These are phyloP conservation scores for Syzygium jambos DNA, from an alignment of 345 rosid genomes.

Conservation along the genomic window DNA sequence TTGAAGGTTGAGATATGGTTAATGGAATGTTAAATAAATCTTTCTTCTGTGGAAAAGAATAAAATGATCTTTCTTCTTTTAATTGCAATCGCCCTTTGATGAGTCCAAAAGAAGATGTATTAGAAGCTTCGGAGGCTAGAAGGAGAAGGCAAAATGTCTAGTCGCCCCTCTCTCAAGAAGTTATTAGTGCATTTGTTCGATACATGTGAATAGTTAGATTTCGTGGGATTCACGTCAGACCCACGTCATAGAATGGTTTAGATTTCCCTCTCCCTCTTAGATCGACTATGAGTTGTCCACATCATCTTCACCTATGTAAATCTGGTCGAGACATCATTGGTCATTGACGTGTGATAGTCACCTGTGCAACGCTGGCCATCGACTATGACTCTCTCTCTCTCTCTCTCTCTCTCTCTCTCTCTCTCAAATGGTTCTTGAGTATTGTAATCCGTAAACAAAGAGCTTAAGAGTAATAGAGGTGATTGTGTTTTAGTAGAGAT, in stretches of 20 bases:
- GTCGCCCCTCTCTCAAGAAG: neutral
- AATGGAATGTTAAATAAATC: neutral
- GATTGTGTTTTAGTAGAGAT: neutral
- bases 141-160: neutral
- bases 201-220: neutral
- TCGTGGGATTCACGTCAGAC: neutral
- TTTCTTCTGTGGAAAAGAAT: neutral
- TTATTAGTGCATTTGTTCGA: fast-evolving
- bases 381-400: neutral
- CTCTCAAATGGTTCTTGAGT: neutral
- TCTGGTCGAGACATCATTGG: fast-evolving
- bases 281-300: neutral
- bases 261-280: neutral
- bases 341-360: neutral
- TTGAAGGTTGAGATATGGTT: neutral
- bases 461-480: neutral
- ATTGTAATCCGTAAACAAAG: neutral
- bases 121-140: neutral
- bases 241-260: neutral
- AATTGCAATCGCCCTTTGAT: neutral
- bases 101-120: neutral
- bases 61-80: neutral
- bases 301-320: neutral
- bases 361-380: neutral
- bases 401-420: neutral